phyloP scores from a whole-genome alignment of 768 basidiomycete species.

The Suillus subalutaceus region DNA sequence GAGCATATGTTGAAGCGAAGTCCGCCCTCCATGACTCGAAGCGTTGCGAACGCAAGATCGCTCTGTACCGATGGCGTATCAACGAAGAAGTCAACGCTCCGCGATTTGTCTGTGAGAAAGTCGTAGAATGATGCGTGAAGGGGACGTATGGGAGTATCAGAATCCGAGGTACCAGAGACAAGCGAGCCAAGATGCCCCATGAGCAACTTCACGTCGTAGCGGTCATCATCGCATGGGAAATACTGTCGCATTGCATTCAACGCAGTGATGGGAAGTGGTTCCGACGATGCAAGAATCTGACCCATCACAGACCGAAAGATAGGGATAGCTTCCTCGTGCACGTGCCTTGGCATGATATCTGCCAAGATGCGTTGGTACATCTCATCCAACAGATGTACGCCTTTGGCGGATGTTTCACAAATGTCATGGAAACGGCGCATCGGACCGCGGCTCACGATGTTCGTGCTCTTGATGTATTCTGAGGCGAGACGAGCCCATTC shows the following conservation, averaged over 20 bases:
- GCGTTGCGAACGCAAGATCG: no score
- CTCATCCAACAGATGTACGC: slow-evolving; percentile 4
- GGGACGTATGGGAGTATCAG: slow-evolving; percentile 13
- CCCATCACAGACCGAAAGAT: slow-evolving; percentile 12
- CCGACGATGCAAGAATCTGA: neutral
- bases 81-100: slow-evolving; percentile 19
- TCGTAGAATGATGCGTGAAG: slow-evolving; percentile 33
- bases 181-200: slow-evolving; percentile 7
- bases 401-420: neutral
- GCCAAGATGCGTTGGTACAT: slow-evolving; percentile 8
- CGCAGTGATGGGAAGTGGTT: slow-evolving; percentile 9
- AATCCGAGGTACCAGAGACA: slow-evolving; percentile 7
- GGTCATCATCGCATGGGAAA: slow-evolving; percentile 16
- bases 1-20: slow-evolving; percentile 16
- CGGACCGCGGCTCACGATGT: neutral
- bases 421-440: slow-evolving; percentile 1
- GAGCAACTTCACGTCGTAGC: slow-evolving; percentile 21
- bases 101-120: slow-evolving; percentile 20
- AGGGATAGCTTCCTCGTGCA: neutral
- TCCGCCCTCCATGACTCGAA: no score
- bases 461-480: neutral
- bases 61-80: no score
- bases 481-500: slow-evolving; percentile 16
- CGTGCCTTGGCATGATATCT: slow-evolving; percentile 3
- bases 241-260: neutral